These are phyloP conservation scores for Leptoxyphium fumago DNA, from an alignment of 2,329 filamentous ascomycete species.

Conservation along the genomic window DNA sequence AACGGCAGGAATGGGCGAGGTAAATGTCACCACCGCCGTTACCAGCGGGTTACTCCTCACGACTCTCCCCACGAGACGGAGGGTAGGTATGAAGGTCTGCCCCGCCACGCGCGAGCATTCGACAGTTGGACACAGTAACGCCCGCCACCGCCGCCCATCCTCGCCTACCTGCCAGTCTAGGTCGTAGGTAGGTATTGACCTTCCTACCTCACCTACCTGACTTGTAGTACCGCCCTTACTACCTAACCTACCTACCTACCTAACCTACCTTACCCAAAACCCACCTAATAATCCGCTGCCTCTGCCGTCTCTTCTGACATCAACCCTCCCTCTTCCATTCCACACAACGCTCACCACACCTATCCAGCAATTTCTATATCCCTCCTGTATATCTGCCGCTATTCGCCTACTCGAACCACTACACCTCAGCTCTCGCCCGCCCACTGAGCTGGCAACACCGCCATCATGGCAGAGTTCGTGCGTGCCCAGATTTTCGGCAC, in stretches of 20 bases:
- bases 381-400: background rate
- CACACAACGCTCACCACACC: background rate
- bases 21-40: no score
- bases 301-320: background rate
- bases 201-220: background rate
- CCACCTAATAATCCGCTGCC: no score
- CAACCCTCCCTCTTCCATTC: background rate
- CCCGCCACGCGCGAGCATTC: background rate
- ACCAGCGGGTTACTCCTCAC: background rate
- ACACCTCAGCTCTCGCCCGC: background rate
- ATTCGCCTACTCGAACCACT: background rate
- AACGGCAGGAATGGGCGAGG: no score
- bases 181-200: no score
- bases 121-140: background rate
- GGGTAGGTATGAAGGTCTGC: background rate
- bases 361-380: background rate
- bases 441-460: conserved; percentile 4
- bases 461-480: conserved; percentile 94
- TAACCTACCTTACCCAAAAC: no score
- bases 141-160: background rate
- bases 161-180: background rate
- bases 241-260: no score
- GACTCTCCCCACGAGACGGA: background rate
- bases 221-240: no score
- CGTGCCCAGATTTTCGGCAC: conserved; percentile 98